These are phyloP conservation scores for Naumovozyma dairenensis DNA, from an alignment of 805 yeast genomes.

Conservation along the genomic window DNA sequence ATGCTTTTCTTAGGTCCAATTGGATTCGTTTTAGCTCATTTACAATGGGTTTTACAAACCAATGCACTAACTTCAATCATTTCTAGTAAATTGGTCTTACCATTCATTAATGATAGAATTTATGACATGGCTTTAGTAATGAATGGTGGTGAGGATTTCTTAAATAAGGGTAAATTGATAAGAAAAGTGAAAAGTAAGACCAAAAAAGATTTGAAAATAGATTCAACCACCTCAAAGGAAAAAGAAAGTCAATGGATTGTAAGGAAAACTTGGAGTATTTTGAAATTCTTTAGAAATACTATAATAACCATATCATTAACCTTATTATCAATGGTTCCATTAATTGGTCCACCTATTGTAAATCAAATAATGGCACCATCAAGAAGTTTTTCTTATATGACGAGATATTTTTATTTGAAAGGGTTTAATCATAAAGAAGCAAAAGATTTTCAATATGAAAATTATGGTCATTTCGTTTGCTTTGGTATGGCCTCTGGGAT, in stretches of 20 bases:
- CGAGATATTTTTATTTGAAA: conserved; percentile 14
- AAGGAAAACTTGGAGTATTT: conserved; percentile 9
- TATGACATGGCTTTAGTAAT: conserved; percentile 16
- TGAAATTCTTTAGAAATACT: conserved; percentile 5
- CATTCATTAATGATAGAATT: conserved; percentile 16
- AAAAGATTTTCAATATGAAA: conserved; percentile 27
- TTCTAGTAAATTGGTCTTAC: conserved; percentile 17
- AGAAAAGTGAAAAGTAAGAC: not conserved
- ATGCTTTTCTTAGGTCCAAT: conserved; percentile 25
- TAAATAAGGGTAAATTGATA: conserved; percentile 10
- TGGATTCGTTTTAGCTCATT: conserved; percentile 22
- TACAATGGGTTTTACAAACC: conserved; percentile 25
- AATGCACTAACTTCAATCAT: conserved; percentile 20
- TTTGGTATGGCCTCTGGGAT: conserved; percentile 45
- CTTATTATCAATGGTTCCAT: conserved; percentile 25
- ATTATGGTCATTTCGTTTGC: conserved; percentile 32
- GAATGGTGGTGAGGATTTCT: conserved; percentile 12
- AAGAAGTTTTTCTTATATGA: conserved; percentile 22
- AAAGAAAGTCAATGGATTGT: conserved; percentile 12
- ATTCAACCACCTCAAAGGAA: too few species aligned
- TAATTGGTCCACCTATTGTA: conserved; percentile 27
- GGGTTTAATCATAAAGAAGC: conserved; percentile 22
- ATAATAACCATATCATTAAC: conserved; percentile 7
- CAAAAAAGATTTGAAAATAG: not conserved
- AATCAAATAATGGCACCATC: conserved; percentile 20